These are phyloP conservation scores for Helichrysum umbraculigerum DNA, from an alignment of 129 eudicot species.

Conservation along the genomic window DNA sequence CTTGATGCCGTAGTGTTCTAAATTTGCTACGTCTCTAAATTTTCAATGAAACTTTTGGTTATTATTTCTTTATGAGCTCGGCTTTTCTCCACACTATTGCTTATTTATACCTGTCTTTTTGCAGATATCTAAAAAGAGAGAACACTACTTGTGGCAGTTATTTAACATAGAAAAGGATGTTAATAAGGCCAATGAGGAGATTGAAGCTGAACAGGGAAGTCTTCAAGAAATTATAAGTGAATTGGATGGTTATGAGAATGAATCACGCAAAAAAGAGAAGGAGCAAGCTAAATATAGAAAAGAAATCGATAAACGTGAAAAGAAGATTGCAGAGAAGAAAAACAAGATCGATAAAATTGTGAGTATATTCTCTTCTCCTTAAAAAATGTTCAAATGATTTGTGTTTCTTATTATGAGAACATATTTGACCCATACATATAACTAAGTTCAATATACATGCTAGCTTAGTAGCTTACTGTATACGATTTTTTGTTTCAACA, in stretches of 20 bases:
- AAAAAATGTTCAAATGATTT: background rate
- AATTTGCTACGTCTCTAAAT: background rate
- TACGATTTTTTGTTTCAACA: constrained; percentile 24
- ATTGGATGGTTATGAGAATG: constrained; percentile 68
- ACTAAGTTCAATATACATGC: background rate
- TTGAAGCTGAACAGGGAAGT: constrained; percentile 70
- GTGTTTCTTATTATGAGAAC: constrained; percentile 1
- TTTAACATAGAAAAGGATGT: constrained; percentile 76
- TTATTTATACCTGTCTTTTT: constrained; percentile 14
- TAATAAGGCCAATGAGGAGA: constrained; percentile 72
- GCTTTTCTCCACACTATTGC: constrained; percentile 1
- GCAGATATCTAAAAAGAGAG: constrained; percentile 90
- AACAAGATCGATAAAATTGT: constrained; percentile 76
- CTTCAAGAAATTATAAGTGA: constrained; percentile 77
- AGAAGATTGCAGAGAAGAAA: constrained; percentile 78
- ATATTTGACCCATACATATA: background rate
- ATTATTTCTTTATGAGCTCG: background rate
- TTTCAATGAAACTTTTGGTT: background rate
- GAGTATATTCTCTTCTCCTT: constrained; percentile 25
- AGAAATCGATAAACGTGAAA: constrained; percentile 77
- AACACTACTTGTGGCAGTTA: constrained; percentile 90
- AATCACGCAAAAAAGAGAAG: constrained; percentile 75
- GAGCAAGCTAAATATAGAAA: constrained; percentile 70
- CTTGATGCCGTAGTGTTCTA: background rate
- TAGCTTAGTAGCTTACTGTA: background rate